Base-by-base conservation (phyloP, 2,329 filamentous ascomycete genomes). In the Trichoderma cornu-damae region DNA sequence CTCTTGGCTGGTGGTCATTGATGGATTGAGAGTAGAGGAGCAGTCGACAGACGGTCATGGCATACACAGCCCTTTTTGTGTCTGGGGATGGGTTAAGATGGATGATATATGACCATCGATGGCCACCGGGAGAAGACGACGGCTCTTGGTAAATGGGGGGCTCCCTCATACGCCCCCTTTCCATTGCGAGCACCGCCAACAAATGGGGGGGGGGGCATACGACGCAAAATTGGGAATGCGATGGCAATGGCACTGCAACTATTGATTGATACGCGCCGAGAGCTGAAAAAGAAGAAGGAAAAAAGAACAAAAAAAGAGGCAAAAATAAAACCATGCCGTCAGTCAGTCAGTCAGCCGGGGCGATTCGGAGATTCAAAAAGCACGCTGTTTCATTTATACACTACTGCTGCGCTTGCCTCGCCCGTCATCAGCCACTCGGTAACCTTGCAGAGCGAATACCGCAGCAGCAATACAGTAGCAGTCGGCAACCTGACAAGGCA, bases 111-210 rank as follows among this genome's bases (percentile, higher is more conserved):
- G 51, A 55, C 42, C 38, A 14, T 20, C 16, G 20, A 37, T 28
- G 42, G 30, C 38, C 42, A 43, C 22, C 20, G 37, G 42, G 22
- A 47, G 30, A 47, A 20, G 51, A 43, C 20, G 51, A 55, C 47
- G 51, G 20, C 34, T 47, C 51, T 55, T 55, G 42, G 51, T 55
- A 55, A 35, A 38, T 55, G 51, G 42, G 30, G 51, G 37, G n/a
- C n/a, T n/a, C n/a, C n/a, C n/a, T n/a, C n/a, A n/a, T n/a, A n/a
- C n/a, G n/a, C n/a, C n/a, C n/a, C n/a, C n/a, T n/a, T n/a, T 46
- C 51, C 37, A 40, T 43, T 22, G 32, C 42, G 42, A 14, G 24
- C 34, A 40, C 20, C 14, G 51, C 51, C 47, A n/a, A n/a, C n/a
- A n/a, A n/a, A 55, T 30, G 47, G 38, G 28, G n/a, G 32, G 42